Evolutionary conservation across 768 basidiomycete species (phyloP).

Genomic region (Rhizopogon vesiculosus): DNA sequence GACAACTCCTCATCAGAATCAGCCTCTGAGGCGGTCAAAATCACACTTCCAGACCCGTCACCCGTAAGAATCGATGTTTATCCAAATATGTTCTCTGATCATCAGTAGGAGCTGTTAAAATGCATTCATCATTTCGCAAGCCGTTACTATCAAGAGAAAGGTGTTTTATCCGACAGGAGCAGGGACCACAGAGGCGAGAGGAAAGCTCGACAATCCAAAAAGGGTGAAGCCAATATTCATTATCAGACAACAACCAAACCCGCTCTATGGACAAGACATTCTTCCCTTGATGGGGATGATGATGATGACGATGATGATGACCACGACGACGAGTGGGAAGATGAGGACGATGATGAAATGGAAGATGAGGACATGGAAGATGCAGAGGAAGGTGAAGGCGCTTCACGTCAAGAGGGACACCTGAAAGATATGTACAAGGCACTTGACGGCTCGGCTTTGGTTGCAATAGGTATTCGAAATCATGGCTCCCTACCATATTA

Average conservation of each 20-base stretch:
- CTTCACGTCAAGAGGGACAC: conserved; percentile 2
- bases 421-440: conserved; percentile 67
- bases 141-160: conserved; percentile 56
- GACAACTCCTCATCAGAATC: background rate
- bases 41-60: conserved; percentile 36
- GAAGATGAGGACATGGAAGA: conserved; percentile 2
- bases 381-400: conserved; percentile 7
- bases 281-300: background rate
- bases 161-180: conserved; percentile 50
- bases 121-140: conserved; percentile 48
- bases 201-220: conserved; percentile 25
- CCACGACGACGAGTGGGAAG: conserved; percentile 11
- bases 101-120: conserved; percentile 46
- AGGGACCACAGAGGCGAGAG: conserved; percentile 41
- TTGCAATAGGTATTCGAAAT: conserved; percentile 56
- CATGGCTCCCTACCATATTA: background rate
- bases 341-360: conserved; percentile 8
- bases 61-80: conserved; percentile 36
- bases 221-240: conserved; percentile 16
- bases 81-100: conserved; percentile 5
- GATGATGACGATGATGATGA: conserved; percentile 3
- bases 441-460: conserved; percentile 67
- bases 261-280: conserved; percentile 2
- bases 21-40: conserved; percentile 8
- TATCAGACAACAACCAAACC: conserved; percentile 1